Evolutionary conservation across 345 rosid genomes (phyloP), one percentile per base, ranked within the genome.

Genomic region (Citrus inodora): DNA sequence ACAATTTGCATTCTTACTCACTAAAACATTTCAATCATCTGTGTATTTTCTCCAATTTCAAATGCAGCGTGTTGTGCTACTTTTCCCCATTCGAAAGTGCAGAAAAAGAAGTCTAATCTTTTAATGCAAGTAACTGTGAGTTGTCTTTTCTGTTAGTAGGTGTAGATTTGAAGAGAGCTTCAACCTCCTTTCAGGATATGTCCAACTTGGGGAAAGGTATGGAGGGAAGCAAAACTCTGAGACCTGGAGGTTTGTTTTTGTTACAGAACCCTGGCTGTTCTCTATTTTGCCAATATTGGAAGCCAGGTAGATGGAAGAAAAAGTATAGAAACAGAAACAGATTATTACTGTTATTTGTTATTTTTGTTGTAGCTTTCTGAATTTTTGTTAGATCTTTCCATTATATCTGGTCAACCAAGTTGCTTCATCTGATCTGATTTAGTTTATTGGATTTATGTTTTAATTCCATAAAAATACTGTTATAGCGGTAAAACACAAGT

Each of bases 141-240:
- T 76, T 46, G 19, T 55, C 67, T 37, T 22, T 80, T 40, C 61
- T 76, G 53, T 75, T 71, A 59, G 46, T 75, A 79, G 89, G 71
- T 75, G 76, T 67, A 60, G 78, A 79, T 74, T 28, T 53, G 79
- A 66, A 79, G 78, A 83, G 61, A 42, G 64, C 74, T 74, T 77
- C 82, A 59, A 67, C 88, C 70, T 56, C 70, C 59, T 63, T 80
- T 67, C 78, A 60, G 63, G 69, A 64, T 76, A 53, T 30, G 10
- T 76, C 66, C 77, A 78, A 77, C 71, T 27, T 74, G 60, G 83
- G 72, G 72, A 77, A 79, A 38, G 75, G 80, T 61, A 51, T 42
- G 55, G 71, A 76, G 77, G 46, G 11, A 76, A 74, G 66, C 65
- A 56, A 67, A 59, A 30, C 61, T 63, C 67, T 60, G 77, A 83